Evolutionary conservation across 306 rosid genomes (phyloP), one percentile per base, ranked within the genome.

Genomic region (Boehmeria nivea): DNA sequence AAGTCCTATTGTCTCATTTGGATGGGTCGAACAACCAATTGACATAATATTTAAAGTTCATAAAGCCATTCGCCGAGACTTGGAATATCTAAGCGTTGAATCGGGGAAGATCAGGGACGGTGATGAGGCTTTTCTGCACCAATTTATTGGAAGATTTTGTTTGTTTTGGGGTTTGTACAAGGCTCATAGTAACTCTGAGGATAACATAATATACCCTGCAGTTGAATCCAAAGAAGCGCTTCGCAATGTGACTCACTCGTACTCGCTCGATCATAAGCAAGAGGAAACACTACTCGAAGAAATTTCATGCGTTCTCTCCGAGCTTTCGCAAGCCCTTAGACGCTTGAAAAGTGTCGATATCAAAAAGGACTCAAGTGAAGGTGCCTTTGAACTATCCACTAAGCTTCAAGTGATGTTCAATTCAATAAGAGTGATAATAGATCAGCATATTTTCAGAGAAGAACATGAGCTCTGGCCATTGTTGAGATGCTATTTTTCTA

Each of bases 331-430:
- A 56, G 85, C 84, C 64, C 86, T 77, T 42, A 80, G 74, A 79
- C 68, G 65, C 65, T 39, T 76, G 73, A 81, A 70, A 62, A 71
- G 53, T 66, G 51, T 63, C 59, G 65, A 37, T 27, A 44, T 58
- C 62, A 67, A n/a, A n/a, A n/a, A n/a, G n/a, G n/a, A n/a, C n/a
- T n/a, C n/a, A n/a, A n/a, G n/a, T n/a, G 70, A 20, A 76, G 48
- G 46, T 80, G 59, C 54, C 65, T 70, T 77, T 8, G 86, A 93
- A 74, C 83, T 93, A 57, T 86, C 95, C 28, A 83, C 89, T 44
- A 85, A 85, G 95, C 93, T 93, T 75, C 94, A 93, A 79, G 93
- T 94, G 65, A 85, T 93, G 99, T 83, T 88, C 76, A 88, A 93
- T 70, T 93, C 99, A 51, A 34, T 85, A 67, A 74, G 88, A 61